Evolutionary conservation across 768 basidiomycete species (phyloP).

Genomic region (Goffeauzyma gilvescens): DNA sequence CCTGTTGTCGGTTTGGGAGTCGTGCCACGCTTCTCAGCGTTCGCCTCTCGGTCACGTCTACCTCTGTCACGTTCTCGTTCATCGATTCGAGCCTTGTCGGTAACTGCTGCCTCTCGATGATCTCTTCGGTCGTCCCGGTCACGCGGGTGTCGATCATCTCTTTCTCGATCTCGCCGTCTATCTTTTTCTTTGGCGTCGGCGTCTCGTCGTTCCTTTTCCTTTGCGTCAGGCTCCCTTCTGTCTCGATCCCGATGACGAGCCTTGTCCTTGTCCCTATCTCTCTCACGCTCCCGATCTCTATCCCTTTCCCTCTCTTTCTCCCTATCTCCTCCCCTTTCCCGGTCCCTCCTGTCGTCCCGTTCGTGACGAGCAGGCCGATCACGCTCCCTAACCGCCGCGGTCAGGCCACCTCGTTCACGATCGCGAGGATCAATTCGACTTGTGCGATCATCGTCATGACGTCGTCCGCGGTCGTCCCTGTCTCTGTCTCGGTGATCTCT

Average conservation of each 20-base stretch:
- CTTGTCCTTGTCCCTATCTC: background rate
- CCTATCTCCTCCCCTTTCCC: conserved; percentile 1
- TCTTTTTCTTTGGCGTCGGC: background rate
- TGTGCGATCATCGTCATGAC: no score
- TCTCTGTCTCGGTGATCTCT: no score
- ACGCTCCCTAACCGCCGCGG: no score
- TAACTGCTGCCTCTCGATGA: no score
- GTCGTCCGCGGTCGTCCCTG: no score
- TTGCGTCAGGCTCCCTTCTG: background rate
- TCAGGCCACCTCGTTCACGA: background rate
- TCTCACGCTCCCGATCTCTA: background rate
- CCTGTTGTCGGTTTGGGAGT: no score
- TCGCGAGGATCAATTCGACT: no score
- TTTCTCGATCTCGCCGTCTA: background rate
- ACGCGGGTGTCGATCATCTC: background rate
- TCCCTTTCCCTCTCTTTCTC: conserved; percentile 3
- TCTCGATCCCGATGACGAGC: conserved; percentile 7
- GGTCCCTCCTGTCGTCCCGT: background rate
- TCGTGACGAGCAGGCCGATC: no score
- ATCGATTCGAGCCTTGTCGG: background rate
- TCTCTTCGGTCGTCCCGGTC: conserved; percentile 1
- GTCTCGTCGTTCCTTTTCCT: background rate
- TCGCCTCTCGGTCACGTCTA: background rate
- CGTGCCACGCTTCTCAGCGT: no score
- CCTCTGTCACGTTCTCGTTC: background rate